Base-by-base conservation (phyloP, 495 filamentous ascomycete species). In the Xylaria acuta region DNA sequence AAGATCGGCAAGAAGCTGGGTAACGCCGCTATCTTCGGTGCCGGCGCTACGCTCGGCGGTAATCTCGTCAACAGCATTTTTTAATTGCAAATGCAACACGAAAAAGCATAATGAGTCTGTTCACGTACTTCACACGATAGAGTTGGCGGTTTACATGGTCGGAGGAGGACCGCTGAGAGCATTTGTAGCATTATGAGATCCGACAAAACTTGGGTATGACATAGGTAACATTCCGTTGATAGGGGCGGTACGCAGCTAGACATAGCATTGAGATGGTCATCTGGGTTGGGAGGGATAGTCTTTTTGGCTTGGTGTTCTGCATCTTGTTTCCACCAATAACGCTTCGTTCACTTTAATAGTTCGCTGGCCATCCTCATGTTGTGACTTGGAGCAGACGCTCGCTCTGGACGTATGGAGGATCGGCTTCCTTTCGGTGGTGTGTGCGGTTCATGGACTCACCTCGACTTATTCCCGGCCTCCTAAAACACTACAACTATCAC, bases 11-110 rank as follows among this genome's bases (percentile, higher is more conserved):
- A 92, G 87, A 94, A 93, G 83, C 69, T 94, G 73, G 90, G 90
- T 14, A 91, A 90, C 77, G 89, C 89, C n/a, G 90, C 91, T 20
- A 92, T 93, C 73, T 94, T 93, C 77, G 92, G 92, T 72, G 92
- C 93, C 56, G 95, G 95, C 76, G 95, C 95, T 71, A 97, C 96
- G 5, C 89, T 98, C 72, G 96, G 96, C 38, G 88, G 90, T 68
- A 95, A 97, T 72, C 91, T 98, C 77, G 96, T 98, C 68, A 97
- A 97, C 79, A 89, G 90, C 67, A 97, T 98, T 64, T 97, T 97
- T 80, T 97, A 90, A 84, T 56, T 58, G 7, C 27, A 90, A 84
- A 60, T 53, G 11, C 27, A 16, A 7, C 4, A 36, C 43, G 27
- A 18, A 41, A 45, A 16, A 45, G 12, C 16, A 49, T 41, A 14